phyloP scores from a whole-genome alignment of 2,329 filamentous ascomycete genomes.

The Aciculosporium take region DNA sequence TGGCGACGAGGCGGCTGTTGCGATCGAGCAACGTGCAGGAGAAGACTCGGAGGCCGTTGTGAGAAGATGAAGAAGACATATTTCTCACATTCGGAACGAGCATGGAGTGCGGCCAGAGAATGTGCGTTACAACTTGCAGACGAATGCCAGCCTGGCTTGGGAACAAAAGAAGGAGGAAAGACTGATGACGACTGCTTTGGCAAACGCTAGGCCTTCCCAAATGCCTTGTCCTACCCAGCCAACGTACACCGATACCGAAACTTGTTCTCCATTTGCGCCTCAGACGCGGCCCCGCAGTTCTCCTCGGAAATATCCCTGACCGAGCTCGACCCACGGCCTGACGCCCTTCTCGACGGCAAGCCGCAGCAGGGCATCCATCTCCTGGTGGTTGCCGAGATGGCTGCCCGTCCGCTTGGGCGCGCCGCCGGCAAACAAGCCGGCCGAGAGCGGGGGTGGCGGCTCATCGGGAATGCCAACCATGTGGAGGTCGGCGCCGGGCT shows the following conservation, averaged over 20 bases:
- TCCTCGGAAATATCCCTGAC: conserved; percentile 51
- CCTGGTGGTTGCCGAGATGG: conserved; percentile 46
- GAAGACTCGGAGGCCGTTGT: no score
- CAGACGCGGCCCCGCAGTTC: conserved; percentile 55
- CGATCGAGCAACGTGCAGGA: no score
- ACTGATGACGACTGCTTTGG: background rate
- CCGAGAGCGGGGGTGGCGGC: conserved; percentile 28
- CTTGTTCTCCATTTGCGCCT: conserved; percentile 55
- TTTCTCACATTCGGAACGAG: no score
- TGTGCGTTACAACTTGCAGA: no score
- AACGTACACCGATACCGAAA: conserved; percentile 61
- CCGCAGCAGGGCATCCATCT: conserved; percentile 43
- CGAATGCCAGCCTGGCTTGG: no score
- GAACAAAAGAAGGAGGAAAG: background rate
- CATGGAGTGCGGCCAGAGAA: no score
- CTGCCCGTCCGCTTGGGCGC: conserved; percentile 37
- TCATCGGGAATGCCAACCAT: conserved; percentile 42
- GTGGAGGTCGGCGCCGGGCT: conserved; percentile 41
- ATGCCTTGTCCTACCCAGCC: conserved; percentile 52
- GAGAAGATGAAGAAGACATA: no score
- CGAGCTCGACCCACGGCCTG: conserved; percentile 43
- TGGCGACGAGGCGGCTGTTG: no score
- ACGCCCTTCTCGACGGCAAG: conserved; percentile 42
- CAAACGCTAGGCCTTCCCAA: conserved; percentile 17
- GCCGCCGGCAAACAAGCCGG: conserved; percentile 33